These are phyloP conservation scores for Globisporangium cylindrosporum DNA, from an alignment of 352 stramenopile genomes.

Conservation along the genomic window DNA sequence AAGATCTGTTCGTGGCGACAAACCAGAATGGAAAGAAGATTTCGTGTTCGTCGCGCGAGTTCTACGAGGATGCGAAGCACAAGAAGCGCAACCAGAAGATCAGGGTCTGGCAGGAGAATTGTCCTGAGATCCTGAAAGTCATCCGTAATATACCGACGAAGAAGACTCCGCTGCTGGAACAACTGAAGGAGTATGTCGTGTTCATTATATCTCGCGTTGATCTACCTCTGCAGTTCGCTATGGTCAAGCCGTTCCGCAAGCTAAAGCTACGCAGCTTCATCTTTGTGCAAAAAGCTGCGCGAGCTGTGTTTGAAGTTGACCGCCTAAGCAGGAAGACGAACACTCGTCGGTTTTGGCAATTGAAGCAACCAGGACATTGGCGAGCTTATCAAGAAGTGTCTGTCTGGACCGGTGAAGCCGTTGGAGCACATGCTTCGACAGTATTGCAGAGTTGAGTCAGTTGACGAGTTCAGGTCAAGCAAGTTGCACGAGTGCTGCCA, in stretches of 20 bases:
- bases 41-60: no score
- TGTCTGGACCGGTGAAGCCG: slow-evolving; percentile 2
- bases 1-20: slow-evolving; percentile 9
- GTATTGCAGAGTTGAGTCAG: not conserved
- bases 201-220: slow-evolving; percentile 18
- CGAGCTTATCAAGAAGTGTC: slow-evolving; percentile 20
- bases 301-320: slow-evolving; percentile 15
- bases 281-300: slow-evolving; percentile 16
- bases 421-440: slow-evolving; percentile 5
- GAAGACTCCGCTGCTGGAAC: slow-evolving; percentile 15
- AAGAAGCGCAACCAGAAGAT: no score
- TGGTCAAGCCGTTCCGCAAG: slow-evolving; percentile 19
- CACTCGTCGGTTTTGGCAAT: slow-evolving; percentile 19
- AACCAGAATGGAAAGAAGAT: no score
- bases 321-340: not conserved
- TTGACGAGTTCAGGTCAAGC: slow-evolving; percentile 3
- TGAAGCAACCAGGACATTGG: slow-evolving; percentile 16
- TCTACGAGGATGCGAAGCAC: no score
- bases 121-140: no score
- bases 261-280: slow-evolving; percentile 15
- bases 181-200: slow-evolving; percentile 2
- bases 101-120: no score
- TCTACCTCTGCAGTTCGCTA: slow-evolving; percentile 8
- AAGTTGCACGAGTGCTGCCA: slow-evolving; percentile 10
- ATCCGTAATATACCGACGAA: not conserved